Conservation (phyloP, 169 alveolate species). For the Cryptosporidium xiaoi region DNA sequence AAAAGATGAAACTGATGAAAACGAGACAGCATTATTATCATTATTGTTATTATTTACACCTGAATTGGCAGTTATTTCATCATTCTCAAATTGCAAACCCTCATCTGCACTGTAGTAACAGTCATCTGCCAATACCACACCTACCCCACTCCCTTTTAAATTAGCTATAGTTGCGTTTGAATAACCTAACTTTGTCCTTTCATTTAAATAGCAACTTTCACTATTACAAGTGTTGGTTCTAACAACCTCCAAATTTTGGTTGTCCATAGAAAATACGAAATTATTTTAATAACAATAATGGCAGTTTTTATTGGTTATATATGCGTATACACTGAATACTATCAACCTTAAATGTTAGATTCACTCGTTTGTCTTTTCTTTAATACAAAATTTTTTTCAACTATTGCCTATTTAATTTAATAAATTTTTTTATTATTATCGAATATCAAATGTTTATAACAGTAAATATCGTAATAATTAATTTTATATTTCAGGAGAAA, state of each 20-base stretch:
- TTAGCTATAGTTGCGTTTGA: too few species aligned
- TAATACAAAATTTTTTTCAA: too few species aligned
- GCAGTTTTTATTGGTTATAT: neutral
- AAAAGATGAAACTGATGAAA: slow-evolving; percentile 11
- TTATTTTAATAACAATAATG: neutral
- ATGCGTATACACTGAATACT: neutral
- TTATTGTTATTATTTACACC: too few species aligned
- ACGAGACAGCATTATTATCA: too few species aligned
- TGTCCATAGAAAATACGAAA: slow-evolving; percentile 48
- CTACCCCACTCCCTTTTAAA: neutral
- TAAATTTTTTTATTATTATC: too few species aligned
- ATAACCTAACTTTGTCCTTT: neutral
- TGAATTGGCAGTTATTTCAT: neutral
- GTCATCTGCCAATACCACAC: slow-evolving; percentile 48
- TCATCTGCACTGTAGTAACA: slow-evolving; percentile 74
- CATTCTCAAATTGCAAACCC: slow-evolving; percentile 66
- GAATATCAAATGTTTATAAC: too few species aligned
- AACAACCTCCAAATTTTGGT: slow-evolving; percentile 36
- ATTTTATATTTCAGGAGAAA: too few species aligned
- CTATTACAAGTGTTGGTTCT: slow-evolving; percentile 32
- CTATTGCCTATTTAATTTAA: too few species aligned
- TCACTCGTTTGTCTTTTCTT: neutral
- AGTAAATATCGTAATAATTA: too few species aligned
- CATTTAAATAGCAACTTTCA: slow-evolving; percentile 36
- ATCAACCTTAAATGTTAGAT: neutral